These are phyloP conservation scores for Platanthera zijinensis DNA, from an alignment of 106 monocot species.

Conservation along the genomic window DNA sequence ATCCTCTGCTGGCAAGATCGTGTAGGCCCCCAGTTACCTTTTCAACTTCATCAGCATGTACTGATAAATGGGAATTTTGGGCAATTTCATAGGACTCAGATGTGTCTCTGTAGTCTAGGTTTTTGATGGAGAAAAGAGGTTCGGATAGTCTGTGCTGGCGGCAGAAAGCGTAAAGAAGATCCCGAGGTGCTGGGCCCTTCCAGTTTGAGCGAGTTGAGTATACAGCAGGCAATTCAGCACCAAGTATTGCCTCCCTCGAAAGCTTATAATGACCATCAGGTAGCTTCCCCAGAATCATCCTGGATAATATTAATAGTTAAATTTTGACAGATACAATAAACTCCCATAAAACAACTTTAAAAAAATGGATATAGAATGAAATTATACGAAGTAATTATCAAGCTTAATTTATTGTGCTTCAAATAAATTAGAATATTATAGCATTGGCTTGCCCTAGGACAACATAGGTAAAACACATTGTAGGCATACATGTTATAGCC, in stretches of 20 bases:
- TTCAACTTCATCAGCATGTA: conserved; percentile 6
- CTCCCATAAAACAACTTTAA: background rate
- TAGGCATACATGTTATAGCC: no score
- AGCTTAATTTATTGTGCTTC: background rate
- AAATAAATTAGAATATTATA: background rate
- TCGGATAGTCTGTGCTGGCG: conserved; percentile 65
- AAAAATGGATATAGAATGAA: background rate
- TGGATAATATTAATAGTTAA: conserved; percentile 17
- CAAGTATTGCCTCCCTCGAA: conserved; percentile 69
- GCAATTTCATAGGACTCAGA: background rate
- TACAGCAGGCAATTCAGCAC: conserved; percentile 52
- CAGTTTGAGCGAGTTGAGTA: conserved; percentile 70
- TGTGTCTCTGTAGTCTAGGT: conserved; percentile 12
- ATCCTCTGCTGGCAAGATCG: background rate
- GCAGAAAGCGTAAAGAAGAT: conserved; percentile 68
- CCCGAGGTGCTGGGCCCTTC: conserved; percentile 68
- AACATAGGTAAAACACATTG: no score
- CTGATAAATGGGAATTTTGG: conserved; percentile 10
- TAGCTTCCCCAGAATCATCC: conserved; percentile 62
- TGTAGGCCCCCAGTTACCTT: conserved; percentile 7
- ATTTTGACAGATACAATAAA: background rate
- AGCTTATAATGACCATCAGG: conserved; percentile 86
- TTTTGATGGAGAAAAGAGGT: conserved; percentile 47
- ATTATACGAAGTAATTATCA: background rate
- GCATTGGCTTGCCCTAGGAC: no score